phyloP scores from a whole-genome alignment of 768 basidiomycete genomes.

The Trametes coccinea region DNA sequence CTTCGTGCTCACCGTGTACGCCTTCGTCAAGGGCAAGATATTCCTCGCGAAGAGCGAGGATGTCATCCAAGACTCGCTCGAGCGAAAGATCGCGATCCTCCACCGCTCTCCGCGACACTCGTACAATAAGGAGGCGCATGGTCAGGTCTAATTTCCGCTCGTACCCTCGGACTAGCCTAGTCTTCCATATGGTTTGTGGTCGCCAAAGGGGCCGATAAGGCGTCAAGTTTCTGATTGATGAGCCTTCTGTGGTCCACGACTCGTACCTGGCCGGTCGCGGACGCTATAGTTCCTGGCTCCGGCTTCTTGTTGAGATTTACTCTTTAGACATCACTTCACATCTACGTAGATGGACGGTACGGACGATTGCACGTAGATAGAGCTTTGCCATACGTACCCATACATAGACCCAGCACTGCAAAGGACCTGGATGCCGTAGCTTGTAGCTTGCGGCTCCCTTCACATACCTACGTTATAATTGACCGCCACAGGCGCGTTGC shows the following conservation, averaged over 20 bases:
- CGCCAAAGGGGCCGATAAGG: background rate
- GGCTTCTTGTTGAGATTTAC: background rate
- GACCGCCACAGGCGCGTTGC: background rate
- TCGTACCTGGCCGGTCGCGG: background rate
- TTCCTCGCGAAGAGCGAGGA: conserved; percentile 44
- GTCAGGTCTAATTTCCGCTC: conserved; percentile 11
- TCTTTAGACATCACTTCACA: conserved; percentile 3
- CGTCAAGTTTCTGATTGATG: background rate
- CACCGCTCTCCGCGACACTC: background rate
- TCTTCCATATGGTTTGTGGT: background rate
- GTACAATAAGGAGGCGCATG: conserved; percentile 18
- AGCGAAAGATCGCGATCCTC: conserved; percentile 4
- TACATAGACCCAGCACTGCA: background rate
- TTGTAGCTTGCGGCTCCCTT: background rate
- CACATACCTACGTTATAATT: background rate
- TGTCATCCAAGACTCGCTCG: conserved; percentile 40
- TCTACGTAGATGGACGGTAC: conserved; percentile 5
- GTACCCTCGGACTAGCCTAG: background rate
- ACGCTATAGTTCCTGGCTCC: background rate
- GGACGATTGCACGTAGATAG: conserved; percentile 11
- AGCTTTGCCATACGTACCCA: background rate
- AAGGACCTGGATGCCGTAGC: background rate
- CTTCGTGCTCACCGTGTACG: conserved; percentile 41
- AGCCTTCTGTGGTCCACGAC: background rate
- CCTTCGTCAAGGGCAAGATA: conserved; percentile 45